A percentile compares a stretch with the other conserved stretches of the same genome.
phyloP scores from a whole-genome alignment of 2,329 filamentous ascomycete genomes.

The Paraconiothyrium brasiliense region DNA sequence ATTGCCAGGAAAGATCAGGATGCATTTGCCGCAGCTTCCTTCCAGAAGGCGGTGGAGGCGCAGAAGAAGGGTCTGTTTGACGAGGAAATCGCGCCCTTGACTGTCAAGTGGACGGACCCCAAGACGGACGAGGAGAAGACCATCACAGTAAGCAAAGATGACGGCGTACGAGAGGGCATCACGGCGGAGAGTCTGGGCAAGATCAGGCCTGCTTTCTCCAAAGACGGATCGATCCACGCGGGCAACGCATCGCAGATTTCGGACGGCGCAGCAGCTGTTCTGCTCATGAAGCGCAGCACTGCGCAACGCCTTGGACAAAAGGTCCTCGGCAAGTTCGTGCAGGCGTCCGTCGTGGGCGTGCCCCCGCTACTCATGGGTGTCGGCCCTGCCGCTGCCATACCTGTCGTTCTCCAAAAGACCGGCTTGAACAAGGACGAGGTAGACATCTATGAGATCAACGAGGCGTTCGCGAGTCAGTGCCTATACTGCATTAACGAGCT shows the following conservation, averaged over 20 bases:
- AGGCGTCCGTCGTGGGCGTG: slow-evolving; percentile 86
- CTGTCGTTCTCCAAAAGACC: slow-evolving; percentile 86
- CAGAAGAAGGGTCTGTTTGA: slow-evolving; percentile 91
- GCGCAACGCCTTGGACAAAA: slow-evolving; percentile 87
- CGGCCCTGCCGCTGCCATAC: slow-evolving; percentile 95
- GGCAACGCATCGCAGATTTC: slow-evolving; percentile 97
- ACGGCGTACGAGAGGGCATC: slow-evolving; percentile 85
- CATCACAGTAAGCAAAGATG: slow-evolving; percentile 84
- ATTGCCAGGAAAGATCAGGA: slow-evolving; percentile 81
- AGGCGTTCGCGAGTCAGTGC: slow-evolving; percentile 96
- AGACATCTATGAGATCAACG: slow-evolving; percentile 98
- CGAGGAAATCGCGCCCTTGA: slow-evolving; percentile 88
- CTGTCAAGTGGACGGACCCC: slow-evolving; percentile 86
- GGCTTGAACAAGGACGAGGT: slow-evolving; percentile 86
- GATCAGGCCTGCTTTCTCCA: slow-evolving; percentile 88
- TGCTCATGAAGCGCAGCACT: slow-evolving; percentile 93
- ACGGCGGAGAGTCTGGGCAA: slow-evolving; percentile 89
- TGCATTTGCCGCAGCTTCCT: slow-evolving; percentile 90
- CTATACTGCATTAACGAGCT: slow-evolving; percentile 93
- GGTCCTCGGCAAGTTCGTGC: slow-evolving; percentile 92
- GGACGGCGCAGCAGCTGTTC: slow-evolving; percentile 89
- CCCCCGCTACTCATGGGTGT: slow-evolving; percentile 95
- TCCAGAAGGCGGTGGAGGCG: slow-evolving; percentile 87
- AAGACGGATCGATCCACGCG: slow-evolving; percentile 92
- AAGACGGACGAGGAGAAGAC: slow-evolving; percentile 88